Base-by-base conservation (phyloP, 768 basidiomycete genomes). In the Mycena galopus region DNA sequence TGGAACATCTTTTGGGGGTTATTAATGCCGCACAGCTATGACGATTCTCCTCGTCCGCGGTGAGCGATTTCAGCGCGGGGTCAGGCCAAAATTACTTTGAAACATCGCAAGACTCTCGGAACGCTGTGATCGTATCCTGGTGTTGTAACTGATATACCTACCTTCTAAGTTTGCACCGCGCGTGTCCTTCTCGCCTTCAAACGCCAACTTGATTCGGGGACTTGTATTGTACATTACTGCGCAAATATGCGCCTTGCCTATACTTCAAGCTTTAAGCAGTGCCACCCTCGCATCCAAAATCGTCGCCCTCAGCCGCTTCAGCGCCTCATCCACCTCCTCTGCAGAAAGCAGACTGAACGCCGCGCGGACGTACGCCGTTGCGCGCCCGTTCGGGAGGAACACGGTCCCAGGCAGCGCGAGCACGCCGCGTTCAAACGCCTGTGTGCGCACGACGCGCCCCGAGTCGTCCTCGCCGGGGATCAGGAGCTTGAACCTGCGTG, bases 381-480 rank as follows among this genome's bases (percentile, higher is more conserved):
- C 90, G 47, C 88, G 82, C 16, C 90, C 91, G 70, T 88, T 90
- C 19, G 96, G 95, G 67, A 93, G 85, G 84, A 96, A 97, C 23
- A 91, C 91, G 2, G 88, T 91, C 19, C 96, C 96, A 0, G 96
- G 96, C 14, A 98, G 87, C 21, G 94, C 96, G n/a, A 98, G 89
- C 10, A 98, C 94, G 23, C 96, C 96, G 27, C 89, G 88, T 74
- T 91, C 90, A 66, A 94, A 88, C 12, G 96, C 96, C 65, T 90
- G 91, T 9, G 88, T 92, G 66, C 88, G 86, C 76, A 97, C 94
- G 60, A 97, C 76, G 17, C 85, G 83, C 76, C 89, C 89, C 6
- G 95, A 94, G 79, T 98, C 95, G 29, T 87, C 89, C 72, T 88
- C 86, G 37, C 78, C 77, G 61, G 76, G 82, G 21, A 92, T 79